Conservation (phyloP, 148 eudicot genomes). For the Rhododendron simsii region DNA sequence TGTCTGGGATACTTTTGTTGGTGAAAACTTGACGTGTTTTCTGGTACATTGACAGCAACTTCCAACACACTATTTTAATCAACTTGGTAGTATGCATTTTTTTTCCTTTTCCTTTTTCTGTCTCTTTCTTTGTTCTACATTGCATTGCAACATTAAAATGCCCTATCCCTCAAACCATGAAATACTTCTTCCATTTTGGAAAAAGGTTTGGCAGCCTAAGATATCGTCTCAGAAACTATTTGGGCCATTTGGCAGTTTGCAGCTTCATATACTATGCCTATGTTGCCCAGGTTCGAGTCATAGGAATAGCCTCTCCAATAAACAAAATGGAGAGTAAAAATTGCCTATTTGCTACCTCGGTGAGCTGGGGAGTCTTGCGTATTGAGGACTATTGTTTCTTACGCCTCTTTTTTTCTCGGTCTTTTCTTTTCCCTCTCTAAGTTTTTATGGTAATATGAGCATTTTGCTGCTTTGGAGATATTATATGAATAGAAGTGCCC, state of each 20-base stretch:
- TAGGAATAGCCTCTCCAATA: not conserved
- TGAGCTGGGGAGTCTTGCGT: not conserved
- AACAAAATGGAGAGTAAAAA: not conserved
- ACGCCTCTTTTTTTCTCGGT: not conserved
- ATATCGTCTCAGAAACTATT: not conserved
- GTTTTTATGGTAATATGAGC: not conserved
- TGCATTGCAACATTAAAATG: not conserved
- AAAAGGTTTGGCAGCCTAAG: not conserved
- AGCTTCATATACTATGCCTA: not conserved
- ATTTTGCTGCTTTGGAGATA: not conserved
- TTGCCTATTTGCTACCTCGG: not conserved
- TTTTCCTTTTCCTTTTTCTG: not conserved
- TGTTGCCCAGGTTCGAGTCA: not conserved
- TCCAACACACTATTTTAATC: not conserved
- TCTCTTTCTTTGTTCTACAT: not conserved
- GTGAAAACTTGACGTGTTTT: not conserved
- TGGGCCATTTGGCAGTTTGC: not conserved
- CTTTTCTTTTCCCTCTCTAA: not conserved
- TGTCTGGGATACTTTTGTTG: not conserved
- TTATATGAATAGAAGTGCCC: not conserved
- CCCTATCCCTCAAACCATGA: not conserved
- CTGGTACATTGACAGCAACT: not conserved
- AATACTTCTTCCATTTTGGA: not conserved
- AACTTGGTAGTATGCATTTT: not conserved
- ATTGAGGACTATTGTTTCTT: not conserved